Evolutionary conservation across 225 moss, liverwort and hornwort species (phyloP).

Genomic region (Ulota crispa): DNA sequence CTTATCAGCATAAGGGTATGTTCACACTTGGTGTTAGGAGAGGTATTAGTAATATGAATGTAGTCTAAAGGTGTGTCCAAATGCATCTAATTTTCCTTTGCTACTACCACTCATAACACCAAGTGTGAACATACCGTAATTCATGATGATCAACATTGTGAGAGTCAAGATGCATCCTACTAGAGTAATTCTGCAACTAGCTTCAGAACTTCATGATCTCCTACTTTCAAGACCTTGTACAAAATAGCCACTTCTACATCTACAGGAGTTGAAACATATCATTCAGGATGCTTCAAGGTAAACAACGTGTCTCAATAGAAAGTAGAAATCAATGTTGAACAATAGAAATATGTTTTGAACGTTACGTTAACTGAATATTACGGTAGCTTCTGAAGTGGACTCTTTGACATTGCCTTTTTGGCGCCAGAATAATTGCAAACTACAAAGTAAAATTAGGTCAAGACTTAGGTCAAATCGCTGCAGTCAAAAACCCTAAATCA

Average conservation of each 20-base stretch:
- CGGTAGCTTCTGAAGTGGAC: not conserved
- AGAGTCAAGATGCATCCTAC: not conserved
- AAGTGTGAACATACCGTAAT: no score
- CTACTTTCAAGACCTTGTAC: not conserved
- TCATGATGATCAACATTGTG: slow-evolving; percentile 1
- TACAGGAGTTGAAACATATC: not conserved
- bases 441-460: not conserved
- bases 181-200: not conserved
- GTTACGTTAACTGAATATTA: not conserved
- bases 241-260: not conserved
- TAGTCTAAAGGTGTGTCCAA: no score
- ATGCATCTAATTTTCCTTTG: no score
- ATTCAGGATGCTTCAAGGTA: not conserved
- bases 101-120: no score
- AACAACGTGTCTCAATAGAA: not conserved
- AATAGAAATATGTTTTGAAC: not conserved
- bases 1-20: slow-evolving; percentile 8
- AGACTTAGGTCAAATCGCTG: not conserved
- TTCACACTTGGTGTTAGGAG: no score
- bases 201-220: not conserved
- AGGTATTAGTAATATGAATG: no score
- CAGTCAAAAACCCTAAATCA: not conserved
- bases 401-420: not conserved
- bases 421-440: not conserved
- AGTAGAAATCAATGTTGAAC: not conserved